Evolutionary conservation across 371 early-diverging fungal species (phyloP), one percentile per base, ranked within the genome.

Genomic region (Saksenaea vasiformis): DNA sequence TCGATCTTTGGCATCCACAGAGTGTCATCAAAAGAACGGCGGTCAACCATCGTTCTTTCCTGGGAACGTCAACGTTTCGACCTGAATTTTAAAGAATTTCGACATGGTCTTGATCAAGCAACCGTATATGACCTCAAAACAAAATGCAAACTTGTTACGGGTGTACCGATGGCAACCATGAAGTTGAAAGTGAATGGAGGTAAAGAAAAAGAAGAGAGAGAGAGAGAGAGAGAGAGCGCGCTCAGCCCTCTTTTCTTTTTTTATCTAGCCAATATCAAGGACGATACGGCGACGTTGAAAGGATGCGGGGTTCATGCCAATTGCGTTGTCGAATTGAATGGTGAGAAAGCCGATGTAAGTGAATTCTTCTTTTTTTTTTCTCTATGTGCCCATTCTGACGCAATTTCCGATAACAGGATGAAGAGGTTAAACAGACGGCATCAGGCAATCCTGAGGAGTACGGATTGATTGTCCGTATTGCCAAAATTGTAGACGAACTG

Each of bases 321-420:
- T 51, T 83, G 83, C 3, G 62, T 73, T 27, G 70, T 88, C 22
- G 65, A 71, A 8, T 70, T 88, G 56, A 77, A 81, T 62, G 88
- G 88, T 15, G 79, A 86, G 28, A 68, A 71, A 64, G 85, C 77
- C 0, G 68, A 84, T 68, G 88, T 88, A 85, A 72, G 73, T 58
- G 0, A 41, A 22, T 31, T 62, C 51, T 5, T 8, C 22, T 54
- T 27, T 35, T 58, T 13, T 38, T n/a, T 38, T 15, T 26, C 1
- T 64, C n/a, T n/a, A n/a, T n/a, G n/a, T n/a, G n/a, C n/a, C n/a
- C n/a, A n/a, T 41, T 7, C 7, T 47, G 57, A 39, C 2, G 44
- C 35, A 41, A 36, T 36, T 28, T 44, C 34, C 27, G 54, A n/a
- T n/a, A 26, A 7, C 70, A 84, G 78, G 67, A 78, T 71, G 67